Conservation (phyloP, 2,329 filamentous ascomycete genomes). For the Alternaria sp. region DNA sequence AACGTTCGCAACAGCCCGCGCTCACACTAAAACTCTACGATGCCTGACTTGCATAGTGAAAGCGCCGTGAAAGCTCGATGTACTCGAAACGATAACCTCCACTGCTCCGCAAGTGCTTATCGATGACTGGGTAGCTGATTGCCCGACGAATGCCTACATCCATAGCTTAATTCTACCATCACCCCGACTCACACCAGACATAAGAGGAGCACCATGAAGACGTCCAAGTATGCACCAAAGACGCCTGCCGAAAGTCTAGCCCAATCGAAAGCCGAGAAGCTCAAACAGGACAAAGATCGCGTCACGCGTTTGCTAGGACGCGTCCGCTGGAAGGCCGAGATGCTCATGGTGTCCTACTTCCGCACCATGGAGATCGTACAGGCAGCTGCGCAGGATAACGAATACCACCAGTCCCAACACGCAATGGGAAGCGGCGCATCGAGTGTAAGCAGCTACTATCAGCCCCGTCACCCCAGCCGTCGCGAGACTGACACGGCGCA, state of each 20-base stretch:
- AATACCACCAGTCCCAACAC: constrained; percentile 14
- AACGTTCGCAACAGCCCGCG: not conserved
- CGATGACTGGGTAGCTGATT: not conserved
- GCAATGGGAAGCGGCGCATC: constrained; percentile 19
- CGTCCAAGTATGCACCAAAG: constrained; percentile 41
- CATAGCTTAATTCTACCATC: not conserved
- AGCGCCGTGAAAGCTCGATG: not conserved
- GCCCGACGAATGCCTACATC: not conserved
- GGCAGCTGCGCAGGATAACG: constrained; percentile 21
- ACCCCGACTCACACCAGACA: not conserved
- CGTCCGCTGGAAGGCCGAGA: constrained; percentile 46
- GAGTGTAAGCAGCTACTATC: constrained; percentile 22
- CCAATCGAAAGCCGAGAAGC: constrained; percentile 32
- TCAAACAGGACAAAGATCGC: constrained; percentile 40
- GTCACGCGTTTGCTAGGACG: constrained; percentile 34
- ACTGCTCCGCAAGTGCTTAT: not conserved
- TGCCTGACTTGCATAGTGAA: not conserved
- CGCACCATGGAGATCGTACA: constrained; percentile 36
- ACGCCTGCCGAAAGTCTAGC: constrained; percentile 34
- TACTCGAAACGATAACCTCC: not conserved
- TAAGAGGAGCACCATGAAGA: constrained; percentile 32
- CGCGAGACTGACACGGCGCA: constrained; percentile 15
- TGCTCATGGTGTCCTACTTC: constrained; percentile 37
- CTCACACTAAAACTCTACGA: not conserved
- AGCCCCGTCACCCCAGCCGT: not conserved